Percentiles rank a stretch among this genome's conserved stretches.
Evolutionary conservation across 2,329 filamentous ascomycete species (phyloP).

Genomic region (Trichocomaceae sp.): DNA sequence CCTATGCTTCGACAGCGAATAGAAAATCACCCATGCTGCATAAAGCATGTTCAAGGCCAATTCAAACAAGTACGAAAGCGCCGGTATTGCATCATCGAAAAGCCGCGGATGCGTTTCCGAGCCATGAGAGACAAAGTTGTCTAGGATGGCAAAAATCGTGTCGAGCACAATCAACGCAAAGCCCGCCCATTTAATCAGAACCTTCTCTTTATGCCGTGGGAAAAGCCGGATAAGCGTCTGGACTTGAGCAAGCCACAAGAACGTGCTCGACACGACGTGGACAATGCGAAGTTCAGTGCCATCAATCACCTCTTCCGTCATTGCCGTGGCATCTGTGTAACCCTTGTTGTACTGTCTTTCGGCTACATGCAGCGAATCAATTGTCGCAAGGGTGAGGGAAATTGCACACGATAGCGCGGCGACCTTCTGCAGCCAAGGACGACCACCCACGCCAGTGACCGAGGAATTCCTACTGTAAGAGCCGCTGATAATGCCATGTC

Average conservation of each 20-base stretch:
- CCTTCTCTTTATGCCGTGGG: conserved; percentile 91
- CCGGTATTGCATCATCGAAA: conserved; percentile 85
- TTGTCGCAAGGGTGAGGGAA: conserved; percentile 87
- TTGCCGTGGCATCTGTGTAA: conserved; percentile 66
- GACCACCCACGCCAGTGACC: conserved; percentile 77
- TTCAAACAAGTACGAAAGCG: conserved; percentile 84
- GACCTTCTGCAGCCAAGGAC: conserved; percentile 84
- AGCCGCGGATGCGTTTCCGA: conserved; percentile 54
- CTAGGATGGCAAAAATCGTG: conserved; percentile 81
- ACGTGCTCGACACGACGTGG: conserved; percentile 88
- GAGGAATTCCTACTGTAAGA: conserved; percentile 59
- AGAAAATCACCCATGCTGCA: conserved; percentile 90
- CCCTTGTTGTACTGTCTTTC: conserved; percentile 72
- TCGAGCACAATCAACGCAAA: conserved; percentile 90
- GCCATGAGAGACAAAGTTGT: conserved; percentile 64
- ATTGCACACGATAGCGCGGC: conserved; percentile 61
- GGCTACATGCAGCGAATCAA: conserved; percentile 81
- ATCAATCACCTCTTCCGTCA: conserved; percentile 74
- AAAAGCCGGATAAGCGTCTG: conserved; percentile 95
- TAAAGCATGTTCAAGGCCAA: conserved; percentile 80
- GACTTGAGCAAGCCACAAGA: conserved; percentile 94
- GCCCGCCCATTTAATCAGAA: conserved; percentile 97
- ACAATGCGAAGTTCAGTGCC: conserved; percentile 83
- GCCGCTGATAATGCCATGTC: conserved; percentile 77
- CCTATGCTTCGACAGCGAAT: conserved; percentile 81